Conservation (phyloP, 2,329 filamentous ascomycete genomes). For the Aspergillus novofumigatus region DNA sequence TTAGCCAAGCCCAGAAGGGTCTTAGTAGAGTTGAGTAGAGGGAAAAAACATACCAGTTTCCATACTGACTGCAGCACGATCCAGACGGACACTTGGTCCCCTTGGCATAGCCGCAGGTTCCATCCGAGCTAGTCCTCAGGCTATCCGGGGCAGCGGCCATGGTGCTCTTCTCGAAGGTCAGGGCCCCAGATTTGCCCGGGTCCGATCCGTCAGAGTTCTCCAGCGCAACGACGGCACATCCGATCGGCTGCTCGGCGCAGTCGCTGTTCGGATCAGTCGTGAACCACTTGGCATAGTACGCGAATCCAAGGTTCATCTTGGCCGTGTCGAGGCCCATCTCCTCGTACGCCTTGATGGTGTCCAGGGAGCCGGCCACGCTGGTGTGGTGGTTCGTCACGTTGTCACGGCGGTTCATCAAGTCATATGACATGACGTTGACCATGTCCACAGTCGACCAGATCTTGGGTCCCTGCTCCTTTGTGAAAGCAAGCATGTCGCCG, state of each 20-base stretch:
- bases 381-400: constrained; percentile 61
- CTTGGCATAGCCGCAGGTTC: constrained; percentile 30
- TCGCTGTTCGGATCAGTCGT: constrained; percentile 47
- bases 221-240: constrained; percentile 56
- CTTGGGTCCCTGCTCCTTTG: constrained; percentile 50
- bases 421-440: constrained; percentile 69
- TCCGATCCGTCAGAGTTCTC: constrained; percentile 60
- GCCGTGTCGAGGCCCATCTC: constrained; percentile 50
- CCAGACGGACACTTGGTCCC: constrained; percentile 27
- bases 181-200: constrained; percentile 48
- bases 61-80: constrained; percentile 34
- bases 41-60: constrained; percentile 28
- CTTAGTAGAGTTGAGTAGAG: not conserved
- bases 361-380: constrained; percentile 53
- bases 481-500: constrained; percentile 67
- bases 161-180: constrained; percentile 46
- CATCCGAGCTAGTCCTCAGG: constrained; percentile 25
- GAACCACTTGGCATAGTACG: constrained; percentile 68
- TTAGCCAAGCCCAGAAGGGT: not conserved
- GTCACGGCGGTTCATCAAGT: constrained; percentile 67
- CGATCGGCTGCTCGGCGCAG: constrained; percentile 48
- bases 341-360: constrained; percentile 57
- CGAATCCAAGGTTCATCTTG: constrained; percentile 63
- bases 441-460: constrained; percentile 62
- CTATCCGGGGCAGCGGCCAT: constrained; percentile 21